Evolutionary conservation across 352 stramenopile genomes (phyloP).

Genomic region (Lagenidium giganteum): DNA sequence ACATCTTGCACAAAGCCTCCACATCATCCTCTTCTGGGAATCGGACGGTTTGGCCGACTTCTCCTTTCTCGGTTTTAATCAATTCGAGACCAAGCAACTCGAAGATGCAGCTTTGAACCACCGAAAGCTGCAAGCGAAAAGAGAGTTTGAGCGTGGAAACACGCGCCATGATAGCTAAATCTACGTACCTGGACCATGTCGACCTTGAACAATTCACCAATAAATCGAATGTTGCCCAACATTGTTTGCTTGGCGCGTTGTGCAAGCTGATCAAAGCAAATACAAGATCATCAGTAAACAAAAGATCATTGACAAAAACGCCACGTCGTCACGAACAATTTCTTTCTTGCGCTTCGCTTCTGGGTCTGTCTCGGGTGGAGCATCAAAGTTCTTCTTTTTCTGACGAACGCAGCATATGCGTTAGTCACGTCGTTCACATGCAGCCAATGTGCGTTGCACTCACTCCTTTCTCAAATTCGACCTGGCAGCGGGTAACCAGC

Average conservation of each 20-base stretch:
- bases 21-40: slow-evolving; percentile 82
- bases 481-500: slow-evolving; percentile 71
- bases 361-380: no score
- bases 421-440: no score
- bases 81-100: slow-evolving; percentile 76
- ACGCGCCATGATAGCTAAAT: neutral
- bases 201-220: slow-evolving; percentile 85
- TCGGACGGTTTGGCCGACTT: slow-evolving; percentile 61
- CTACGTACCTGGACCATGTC: slow-evolving; percentile 69
- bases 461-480: slow-evolving; percentile 80
- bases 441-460: neutral
- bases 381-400: no score
- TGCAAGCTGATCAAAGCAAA: slow-evolving; percentile 22
- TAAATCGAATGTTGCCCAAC: slow-evolving; percentile 87
- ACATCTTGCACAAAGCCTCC: slow-evolving; percentile 84
- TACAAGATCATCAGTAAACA: neutral
- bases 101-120: slow-evolving; percentile 75
- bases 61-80: slow-evolving; percentile 30
- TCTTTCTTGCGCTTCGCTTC: neutral
- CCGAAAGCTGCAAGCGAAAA: slow-evolving; percentile 33
- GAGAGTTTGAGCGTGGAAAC: neutral
- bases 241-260: slow-evolving; percentile 69
- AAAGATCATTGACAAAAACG: neutral
- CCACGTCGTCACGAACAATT: neutral
- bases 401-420: no score